Evolutionary conservation across 169 alveolate genomes (phyloP), one percentile per base, ranked within the genome.

Genomic region (Besnoitia besnoiti): DNA sequence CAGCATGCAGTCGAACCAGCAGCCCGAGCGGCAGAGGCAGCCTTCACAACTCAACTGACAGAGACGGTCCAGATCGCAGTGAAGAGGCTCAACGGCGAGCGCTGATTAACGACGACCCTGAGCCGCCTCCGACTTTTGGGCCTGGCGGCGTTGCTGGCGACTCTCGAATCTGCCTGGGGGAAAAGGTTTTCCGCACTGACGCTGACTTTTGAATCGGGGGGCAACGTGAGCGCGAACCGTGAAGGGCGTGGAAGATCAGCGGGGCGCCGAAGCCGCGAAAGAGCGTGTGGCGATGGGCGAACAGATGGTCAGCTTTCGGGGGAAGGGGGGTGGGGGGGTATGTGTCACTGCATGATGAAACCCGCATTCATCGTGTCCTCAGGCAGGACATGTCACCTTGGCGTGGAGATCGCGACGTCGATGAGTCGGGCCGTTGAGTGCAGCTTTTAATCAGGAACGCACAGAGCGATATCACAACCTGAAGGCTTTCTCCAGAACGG

Each of bases 101-200:
- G 33, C 90, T 90, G 67, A 80, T 90, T 75, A 90, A 90, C 46
- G 93, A 90, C 55, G 93, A 90, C 33, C 93, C 93, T 51, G 93
- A 90, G 67, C 93, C 93, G 33, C 93, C 93, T 0, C 82, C 75
- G 84, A 85, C 55, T 10, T 61, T 47, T 16, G 85, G 40, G 35
- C 44, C 79, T 14, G 44, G 51, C 14, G 90, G 55, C 51, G 30
- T n/a, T 44, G 24, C 40, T n/a, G 84, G 49, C 19, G 84, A 73
- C 33, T 39, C 84, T 44, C 84, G 46, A 0, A 39, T 73, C 19
- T 39, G 84, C 33, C 51, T 90, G 61, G 93, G 93, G 27, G 93
- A 49, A 47, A 79, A 87, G 55, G 90, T 90, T 62, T 87, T 90
- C 61, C 46, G 42, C 16, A 90, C 93, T 0, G 90, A 90, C 46